Base-by-base conservation (phyloP, 2,329 filamentous ascomycete genomes). In the Aspergillus sp. region DNA sequence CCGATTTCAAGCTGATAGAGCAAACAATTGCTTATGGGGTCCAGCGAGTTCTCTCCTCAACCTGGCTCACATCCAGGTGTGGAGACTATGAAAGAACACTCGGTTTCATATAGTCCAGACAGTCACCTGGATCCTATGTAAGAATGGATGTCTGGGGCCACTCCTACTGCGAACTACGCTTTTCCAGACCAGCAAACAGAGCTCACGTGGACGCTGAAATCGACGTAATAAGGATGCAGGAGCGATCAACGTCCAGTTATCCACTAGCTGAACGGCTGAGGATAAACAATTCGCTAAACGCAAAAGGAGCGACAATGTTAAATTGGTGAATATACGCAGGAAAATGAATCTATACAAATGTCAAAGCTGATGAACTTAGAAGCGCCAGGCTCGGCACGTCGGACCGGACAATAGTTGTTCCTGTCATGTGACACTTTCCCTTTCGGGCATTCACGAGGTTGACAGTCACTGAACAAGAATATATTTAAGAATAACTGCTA, bases 341-440 rank as follows among this genome's bases (percentile, higher is more conserved):
- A 56, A 50, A 54, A 17, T 50, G 44, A 54, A 53, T 41, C 50
- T 57, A 57, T 57, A 57, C 55, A 54, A 41, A 53, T 4, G 7
- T 22, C 24, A 26, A 22, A 20, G 34, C 34, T 6, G 18, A 22
- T 13, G 50, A 12, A 36, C 22, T 26, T 47, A 36, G 48, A 34
- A 30, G 20, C 44, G 32, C 17, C 17, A 26, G 43, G 12, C 49
- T 49, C 49, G 50, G 30, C 20, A 12, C 13, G 4, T 11, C 47
- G 53, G 47, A 26, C 5, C 32, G 50, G 55, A 50, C 2, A 34
- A 54, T 38, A 3, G 30, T 54, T 47, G 24, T 17, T 18, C 50
- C 55, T 18, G 13, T 56, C 54, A 56, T 47, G 54, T 56, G 54
- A 52, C 45, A 44, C 20, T 8, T 7, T 50, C 20, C 8, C 17